Conservation (phyloP, 2,329 filamentous ascomycete species). For the Acarospora socialis region DNA sequence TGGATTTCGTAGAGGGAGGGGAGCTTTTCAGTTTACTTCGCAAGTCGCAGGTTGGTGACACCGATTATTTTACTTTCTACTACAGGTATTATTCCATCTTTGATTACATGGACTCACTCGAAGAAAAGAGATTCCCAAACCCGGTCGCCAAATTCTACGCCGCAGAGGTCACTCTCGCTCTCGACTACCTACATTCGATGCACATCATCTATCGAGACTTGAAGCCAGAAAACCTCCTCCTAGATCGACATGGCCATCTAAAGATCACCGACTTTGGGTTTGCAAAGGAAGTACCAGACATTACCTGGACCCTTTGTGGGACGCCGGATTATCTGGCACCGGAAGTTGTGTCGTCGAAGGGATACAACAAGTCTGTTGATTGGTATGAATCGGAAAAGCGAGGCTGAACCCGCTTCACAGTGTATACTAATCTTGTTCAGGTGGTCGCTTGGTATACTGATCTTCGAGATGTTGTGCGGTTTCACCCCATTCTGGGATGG, state of each 20-base stretch:
- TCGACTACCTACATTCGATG: constrained; percentile 88
- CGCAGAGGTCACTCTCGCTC: constrained; percentile 84
- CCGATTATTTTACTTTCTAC: constrained; percentile 9
- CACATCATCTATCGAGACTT: constrained; percentile 97
- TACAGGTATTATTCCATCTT: constrained; percentile 6
- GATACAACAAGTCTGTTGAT: constrained; percentile 98
- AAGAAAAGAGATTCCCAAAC: constrained; percentile 80
- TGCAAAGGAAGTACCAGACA: constrained; percentile 94
- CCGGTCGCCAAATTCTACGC: constrained; percentile 99
- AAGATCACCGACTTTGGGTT: constrained; percentile 99
- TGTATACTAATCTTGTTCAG: constrained; percentile 31
- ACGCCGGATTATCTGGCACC: constrained; percentile 96
- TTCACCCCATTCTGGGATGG: constrained; percentile 99
- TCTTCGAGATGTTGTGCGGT: constrained; percentile 98
- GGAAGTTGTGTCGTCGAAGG: constrained; percentile 97
- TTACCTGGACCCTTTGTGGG: constrained; percentile 96
- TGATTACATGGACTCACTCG: constrained; percentile 7
- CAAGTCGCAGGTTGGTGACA: constrained; percentile 67
- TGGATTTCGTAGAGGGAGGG: constrained; percentile 98
- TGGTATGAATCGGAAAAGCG: constrained; percentile 65
- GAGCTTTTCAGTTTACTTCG: constrained; percentile 90
- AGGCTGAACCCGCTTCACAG: constrained; percentile 2
- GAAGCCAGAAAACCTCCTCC: constrained; percentile 84
- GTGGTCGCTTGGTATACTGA: constrained; percentile 97
- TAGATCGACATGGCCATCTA: constrained; percentile 84